Conservation (phyloP, 257 asterid genomes). For the Cruciata laevipes region DNA sequence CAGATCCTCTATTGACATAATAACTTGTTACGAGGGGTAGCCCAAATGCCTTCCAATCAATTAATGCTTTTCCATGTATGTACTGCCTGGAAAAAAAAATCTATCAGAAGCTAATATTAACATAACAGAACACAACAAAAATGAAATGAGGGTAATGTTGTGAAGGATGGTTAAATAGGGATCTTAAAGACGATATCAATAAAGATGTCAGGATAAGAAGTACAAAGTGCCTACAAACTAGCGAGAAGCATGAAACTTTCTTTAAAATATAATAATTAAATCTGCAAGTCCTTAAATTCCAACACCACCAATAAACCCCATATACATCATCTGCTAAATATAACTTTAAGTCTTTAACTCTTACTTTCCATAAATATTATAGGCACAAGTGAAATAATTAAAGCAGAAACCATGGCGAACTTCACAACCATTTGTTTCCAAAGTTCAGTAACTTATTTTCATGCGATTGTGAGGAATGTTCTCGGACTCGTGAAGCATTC, state of each 20-base stretch:
- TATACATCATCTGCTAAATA: background rate
- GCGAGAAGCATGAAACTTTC: conserved; percentile 2
- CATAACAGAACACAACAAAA: conserved; percentile 5
- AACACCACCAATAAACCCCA: background rate
- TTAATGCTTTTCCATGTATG: conserved; percentile 34
- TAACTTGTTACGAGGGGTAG: conserved; percentile 56
- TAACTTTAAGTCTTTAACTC: background rate
- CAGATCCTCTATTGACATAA: conserved; percentile 52
- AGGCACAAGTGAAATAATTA: background rate
- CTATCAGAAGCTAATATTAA: conserved; percentile 18
- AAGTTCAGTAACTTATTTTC: background rate
- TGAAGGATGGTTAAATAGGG: background rate
- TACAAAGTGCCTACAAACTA: background rate
- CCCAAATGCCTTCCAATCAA: conserved; percentile 65
- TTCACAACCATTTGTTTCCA: background rate
- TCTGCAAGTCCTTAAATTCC: background rate
- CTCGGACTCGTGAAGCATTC: background rate
- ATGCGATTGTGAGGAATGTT: background rate
- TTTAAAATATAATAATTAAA: background rate
- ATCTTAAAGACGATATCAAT: conserved; percentile 3
- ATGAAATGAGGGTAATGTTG: conserved; percentile 5
- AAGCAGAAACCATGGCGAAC: background rate
- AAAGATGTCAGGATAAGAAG: background rate
- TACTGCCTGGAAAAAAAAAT: conserved; percentile 41
- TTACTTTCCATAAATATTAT: background rate